Base-by-base conservation (phyloP, 2,329 filamentous ascomycete genomes). In the Malbranchea cinnamomea region DNA sequence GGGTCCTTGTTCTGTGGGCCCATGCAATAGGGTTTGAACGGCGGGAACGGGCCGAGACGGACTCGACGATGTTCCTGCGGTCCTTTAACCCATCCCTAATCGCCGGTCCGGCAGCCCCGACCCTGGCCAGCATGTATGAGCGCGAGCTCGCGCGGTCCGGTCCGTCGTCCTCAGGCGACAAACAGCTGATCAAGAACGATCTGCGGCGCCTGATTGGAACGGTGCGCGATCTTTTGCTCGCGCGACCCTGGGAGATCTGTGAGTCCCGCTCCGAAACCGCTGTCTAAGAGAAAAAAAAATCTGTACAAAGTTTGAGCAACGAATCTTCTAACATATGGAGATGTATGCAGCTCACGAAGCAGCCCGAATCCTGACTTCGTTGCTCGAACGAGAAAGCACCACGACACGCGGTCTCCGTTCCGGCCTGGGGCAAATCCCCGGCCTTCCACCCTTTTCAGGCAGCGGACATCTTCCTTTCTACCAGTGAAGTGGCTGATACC, bases 201-300 rank as follows among this genome's bases (percentile, higher is more conserved):
- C 18, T 40, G 7, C 34, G 28, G 5, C 30, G 34, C n/a, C 27
- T 40, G 27, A 38, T 38, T 19, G 11, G 9, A 5, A 26, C 33
- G 11, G 36, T 38, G 5, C 34, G 33, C 28, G 23, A 36, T 3
- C 38, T 26, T 4, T 23, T 40, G 10, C 26, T 23, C 6, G 33
- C 33, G n/a, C 24, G 28, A 23, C 28, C 35, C 13, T 40, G 38
- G 38, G 33, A 40, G 15, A 38, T 40, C 33, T 38, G 38, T 40
- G 33, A 32, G 38, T 32, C 15, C 4, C n/a, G n/a, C n/a, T n/a
- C n/a, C n/a, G n/a, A n/a, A n/a, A n/a, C n/a, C n/a, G n/a, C n/a
- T n/a, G n/a, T n/a, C n/a, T n/a, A n/a, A n/a, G n/a, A n/a, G n/a
- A n/a, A n/a, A n/a, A n/a, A n/a, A n/a, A 22, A 22, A 22, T n/a